Base-by-base conservation (phyloP, 2,329 filamentous ascomycete genomes). In the Sporothrix pallida region DNA sequence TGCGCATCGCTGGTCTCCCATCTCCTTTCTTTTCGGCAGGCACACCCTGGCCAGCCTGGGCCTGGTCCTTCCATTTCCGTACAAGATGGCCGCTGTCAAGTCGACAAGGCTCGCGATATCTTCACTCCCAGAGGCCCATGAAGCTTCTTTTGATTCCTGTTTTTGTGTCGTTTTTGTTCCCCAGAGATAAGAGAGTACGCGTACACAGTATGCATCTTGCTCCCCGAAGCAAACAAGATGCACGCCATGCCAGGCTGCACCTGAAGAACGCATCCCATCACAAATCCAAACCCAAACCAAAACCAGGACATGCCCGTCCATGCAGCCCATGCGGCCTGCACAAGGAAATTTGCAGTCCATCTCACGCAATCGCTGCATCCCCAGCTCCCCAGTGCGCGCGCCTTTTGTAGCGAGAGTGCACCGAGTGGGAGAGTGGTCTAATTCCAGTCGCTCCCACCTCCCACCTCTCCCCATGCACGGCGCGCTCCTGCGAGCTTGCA, bases 371-470 rank as follows among this genome's bases (percentile, higher is more conserved):
- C 31, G 37, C 20, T 52, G 37, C 65, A 50, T 68, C 46, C 46
- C 65, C 65, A 68, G 62, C 17, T 67, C 42, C 62, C 62, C 62
- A 67, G 62, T 67, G 62, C 26, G 23, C 46, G 23, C 23, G 23
- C 23, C 23, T 26, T 26, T 26, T 26, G 23, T 26, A 26, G 23
- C 23, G 23, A 26, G 23, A 26, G 23, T 26, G 23, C 23, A 26
- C 23, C 23, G 26, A 63, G 31, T 48, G 52, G 46, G 37, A 15
- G 15, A 26, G 65, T 37, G 63, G 65, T 31, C 65, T 69, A 69
- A 70, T 70, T 56, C 67, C 67, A 70, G 67, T 56, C 60, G 60
- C 37, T 65, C 60, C 26, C 58, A 62, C 58, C 37, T 65, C 60
- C 26, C 58, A 62, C 58, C 62, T 65, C 37, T 20, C 23, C 42